These are phyloP conservation scores for Aspergillus sp. DNA, from an alignment of 2,329 filamentous ascomycete species.

Conservation along the genomic window DNA sequence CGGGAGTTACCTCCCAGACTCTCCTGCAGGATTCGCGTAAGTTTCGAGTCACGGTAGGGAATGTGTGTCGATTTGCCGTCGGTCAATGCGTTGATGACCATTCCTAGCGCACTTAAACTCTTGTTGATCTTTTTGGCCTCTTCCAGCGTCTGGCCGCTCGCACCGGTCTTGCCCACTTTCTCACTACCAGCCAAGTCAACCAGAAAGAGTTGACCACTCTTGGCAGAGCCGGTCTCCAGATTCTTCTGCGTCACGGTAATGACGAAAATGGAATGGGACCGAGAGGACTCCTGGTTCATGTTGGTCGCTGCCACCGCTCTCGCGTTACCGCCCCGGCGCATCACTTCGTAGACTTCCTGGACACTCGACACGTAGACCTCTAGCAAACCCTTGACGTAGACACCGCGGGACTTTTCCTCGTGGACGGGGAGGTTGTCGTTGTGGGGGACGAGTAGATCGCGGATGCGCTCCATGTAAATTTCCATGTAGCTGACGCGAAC, in stretches of 20 bases:
- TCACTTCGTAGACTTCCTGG: conserved; percentile 93
- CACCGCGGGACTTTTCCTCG: conserved; percentile 92
- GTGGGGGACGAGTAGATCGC: conserved; percentile 85
- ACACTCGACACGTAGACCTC: conserved; percentile 96
- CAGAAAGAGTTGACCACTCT: conserved; percentile 94
- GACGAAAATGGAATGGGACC: conserved; percentile 97
- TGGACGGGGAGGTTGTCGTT: conserved; percentile 98
- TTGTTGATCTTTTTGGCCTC: conserved; percentile 99
- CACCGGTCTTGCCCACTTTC: conserved; percentile 97
- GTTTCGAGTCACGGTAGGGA: conserved; percentile 95
- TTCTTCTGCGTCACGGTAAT: conserved; percentile 98
- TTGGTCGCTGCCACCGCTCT: conserved; percentile 94
- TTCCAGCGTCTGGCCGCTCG: conserved; percentile 93
- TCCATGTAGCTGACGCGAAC: conserved; percentile 99
- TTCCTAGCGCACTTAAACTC: conserved; percentile 94
- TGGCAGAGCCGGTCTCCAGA: conserved; percentile 89
- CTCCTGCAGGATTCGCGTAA: conserved; percentile 96
- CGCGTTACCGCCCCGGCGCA: conserved; percentile 86
- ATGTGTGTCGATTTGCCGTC: conserved; percentile 96
- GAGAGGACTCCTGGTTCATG: conserved; percentile 98
- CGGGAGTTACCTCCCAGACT: conserved; percentile 95
- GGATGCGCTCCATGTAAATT: conserved; percentile 99
- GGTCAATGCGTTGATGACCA: conserved; percentile 97
- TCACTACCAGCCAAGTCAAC: conserved; percentile 98
- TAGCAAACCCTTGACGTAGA: conserved; percentile 92